Conservation (phyloP, 257 asterid genomes). For the Solanum medicagineum region DNA sequence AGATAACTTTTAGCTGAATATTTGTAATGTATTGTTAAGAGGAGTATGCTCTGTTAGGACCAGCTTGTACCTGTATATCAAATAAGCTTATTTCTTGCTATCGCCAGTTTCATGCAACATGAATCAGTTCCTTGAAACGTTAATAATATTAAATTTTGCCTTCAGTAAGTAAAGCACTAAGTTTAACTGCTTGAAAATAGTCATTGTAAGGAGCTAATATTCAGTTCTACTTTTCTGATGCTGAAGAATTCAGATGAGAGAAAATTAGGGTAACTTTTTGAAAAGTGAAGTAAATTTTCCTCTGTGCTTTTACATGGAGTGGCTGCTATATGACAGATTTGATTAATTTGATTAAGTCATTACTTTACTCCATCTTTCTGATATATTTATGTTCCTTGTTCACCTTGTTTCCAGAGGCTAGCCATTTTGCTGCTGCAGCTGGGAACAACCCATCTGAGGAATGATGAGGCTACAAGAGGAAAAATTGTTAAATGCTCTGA, state of each 20-base stretch:
- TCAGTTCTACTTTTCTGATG: not conserved
- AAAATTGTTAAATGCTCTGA: slow-evolving; percentile 77
- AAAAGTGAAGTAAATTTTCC: not conserved
- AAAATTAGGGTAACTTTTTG: not conserved
- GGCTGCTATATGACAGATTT: not conserved
- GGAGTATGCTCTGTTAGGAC: not conserved
- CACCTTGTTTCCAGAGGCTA: slow-evolving; percentile 44
- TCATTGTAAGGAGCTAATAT: not conserved
- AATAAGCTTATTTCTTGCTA: not conserved
- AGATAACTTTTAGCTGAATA: not conserved
- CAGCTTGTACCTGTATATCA: not conserved
- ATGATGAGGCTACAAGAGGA: slow-evolving; percentile 37
- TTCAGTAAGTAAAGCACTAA: not conserved
- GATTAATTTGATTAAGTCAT: not conserved
- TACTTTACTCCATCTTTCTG: not conserved
- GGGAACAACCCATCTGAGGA: slow-evolving; percentile 31
- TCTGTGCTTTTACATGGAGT: not conserved
- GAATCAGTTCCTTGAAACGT: not conserved
- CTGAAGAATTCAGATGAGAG: not conserved
- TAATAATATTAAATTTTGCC: not conserved
- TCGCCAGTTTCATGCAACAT: not conserved
- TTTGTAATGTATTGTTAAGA: not conserved
- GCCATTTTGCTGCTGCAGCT: slow-evolving; percentile 52
- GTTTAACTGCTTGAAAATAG: not conserved
- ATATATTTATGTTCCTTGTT: not conserved